Evolutionary conservation across 73 alveolate species (phyloP).

Genomic region (Paramecium bursaria): DNA sequence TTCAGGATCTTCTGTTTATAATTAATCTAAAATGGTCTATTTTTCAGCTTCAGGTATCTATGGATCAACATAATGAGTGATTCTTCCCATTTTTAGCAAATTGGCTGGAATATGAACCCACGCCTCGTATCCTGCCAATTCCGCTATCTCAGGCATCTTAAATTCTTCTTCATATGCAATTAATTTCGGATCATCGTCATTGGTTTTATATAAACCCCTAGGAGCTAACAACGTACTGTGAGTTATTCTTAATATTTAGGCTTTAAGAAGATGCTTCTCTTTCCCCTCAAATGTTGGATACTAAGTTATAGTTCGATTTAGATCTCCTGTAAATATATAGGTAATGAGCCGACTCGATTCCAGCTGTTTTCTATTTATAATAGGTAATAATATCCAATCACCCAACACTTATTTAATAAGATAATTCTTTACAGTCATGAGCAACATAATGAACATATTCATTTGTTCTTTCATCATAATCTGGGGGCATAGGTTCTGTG

Average conservation of each 20-base stretch:
- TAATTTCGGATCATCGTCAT: constrained; percentile 38
- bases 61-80: constrained; percentile 51
- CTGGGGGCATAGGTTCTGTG: constrained; percentile 37
- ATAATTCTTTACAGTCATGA: constrained; percentile 14
- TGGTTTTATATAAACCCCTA: constrained; percentile 29
- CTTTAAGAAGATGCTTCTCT: constrained; percentile 43
- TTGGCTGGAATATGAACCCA: constrained; percentile 59
- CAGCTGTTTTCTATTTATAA: constrained; percentile 3
- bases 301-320: background rate
- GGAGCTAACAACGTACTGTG: constrained; percentile 38
- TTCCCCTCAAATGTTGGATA: constrained; percentile 52
- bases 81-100: constrained; percentile 54
- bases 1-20: constrained; percentile 37
- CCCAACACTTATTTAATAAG: background rate
- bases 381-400: constrained; percentile 50
- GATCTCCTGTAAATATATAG: constrained; percentile 17
- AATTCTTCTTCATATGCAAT: constrained; percentile 54
- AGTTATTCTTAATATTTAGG: constrained; percentile 38
- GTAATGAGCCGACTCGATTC: constrained; percentile 27
- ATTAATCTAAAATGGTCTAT: background rate
- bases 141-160: constrained; percentile 57
- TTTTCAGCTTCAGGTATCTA: constrained; percentile 29
- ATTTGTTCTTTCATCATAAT: constrained; percentile 43
- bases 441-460: constrained; percentile 49
- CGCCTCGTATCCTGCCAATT: constrained; percentile 11